Evolutionary conservation across 768 basidiomycete genomes (phyloP), one percentile per base, ranked within the genome.

Genomic region (Rhizopogon vinicolor): DNA sequence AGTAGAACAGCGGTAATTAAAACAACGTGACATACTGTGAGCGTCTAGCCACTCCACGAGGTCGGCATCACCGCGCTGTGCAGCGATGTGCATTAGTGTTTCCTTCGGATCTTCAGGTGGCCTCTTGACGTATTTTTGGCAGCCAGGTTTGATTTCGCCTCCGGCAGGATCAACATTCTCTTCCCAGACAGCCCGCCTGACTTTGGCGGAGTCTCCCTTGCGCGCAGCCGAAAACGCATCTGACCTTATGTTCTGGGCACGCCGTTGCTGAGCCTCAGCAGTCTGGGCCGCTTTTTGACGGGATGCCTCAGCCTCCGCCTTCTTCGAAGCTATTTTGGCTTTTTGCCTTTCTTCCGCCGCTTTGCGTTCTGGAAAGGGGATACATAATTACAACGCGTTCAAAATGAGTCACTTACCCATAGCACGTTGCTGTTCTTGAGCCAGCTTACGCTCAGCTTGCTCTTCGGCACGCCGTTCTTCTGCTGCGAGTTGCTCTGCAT

Each of bases 71-170:
- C 83, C 85, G 53, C 75, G 72, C 53, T 66, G 70, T 2, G 79
- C 75, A 50, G 81, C 84, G 54, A 92, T 86, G 62, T 91, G 89
- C 52, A 86, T 67, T 10, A 92, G 72, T 40, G 87, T 87, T 69
- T 91, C 84, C 59, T 73, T 70, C n/a, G 74, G 75, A 68, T 89
- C 87, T 55, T 74, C 61, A 10, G 82, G 81, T 4, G 59, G 58
- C 10, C 40, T 58, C 57, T 75, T 68, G 44, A 82, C 75, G 60
- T 83, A 83, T 51, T 72, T 74, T 44, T 80, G 78, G 60, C 79
- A 79, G 19, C 82, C 83, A 51, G 67, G 61, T 62, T 81, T 83
- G 52, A 85, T 69, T 72, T 91, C 88, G 31, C 86, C 85, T 46
- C 88, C 89, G 8, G 82, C 75, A 41, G 86, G 83, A 67, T 89